Base-by-base conservation (phyloP, 2,329 filamentous ascomycete genomes). In the Whalleya microplaca region DNA sequence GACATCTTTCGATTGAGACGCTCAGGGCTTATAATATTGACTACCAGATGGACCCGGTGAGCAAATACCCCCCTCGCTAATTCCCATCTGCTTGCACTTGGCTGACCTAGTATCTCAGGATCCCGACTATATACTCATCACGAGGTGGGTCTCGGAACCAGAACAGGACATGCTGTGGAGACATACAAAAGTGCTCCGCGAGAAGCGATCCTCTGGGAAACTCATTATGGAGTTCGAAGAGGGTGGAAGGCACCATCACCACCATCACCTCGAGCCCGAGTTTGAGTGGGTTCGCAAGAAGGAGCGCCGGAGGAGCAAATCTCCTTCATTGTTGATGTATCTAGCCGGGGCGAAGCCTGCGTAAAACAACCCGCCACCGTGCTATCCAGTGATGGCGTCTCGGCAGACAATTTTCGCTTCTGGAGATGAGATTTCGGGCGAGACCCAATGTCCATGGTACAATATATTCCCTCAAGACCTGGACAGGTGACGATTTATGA, bases 101-200 rank as follows among this genome's bases (percentile, higher is more conserved):
- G 54, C 67, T 69, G 59, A 70, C 59, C 21, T 37, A 10, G 12
- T 9, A 32, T 21, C 40, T 42, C 63, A 86, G 79, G 87, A 92
- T 66, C 81, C 84, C 18, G 85, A 89, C 45, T 92, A 85, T 64
- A 78, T 92, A 53, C 73, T 93, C 56, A 89, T 92, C 74, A 90
- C 89, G 73, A 80, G 85, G 53, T 90, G 85, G 84, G 85, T 92
- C 49, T 83, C 84, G 3, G 86, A 91, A 64, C 82, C 84, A 59
- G 84, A 91, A 69, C 89, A 91, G 67, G 83, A 91, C 56, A 77
- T 85, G 54, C 81, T 92, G 47, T 93, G 90, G 81, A 81, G 84
- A 43, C 88, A 92, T 73, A 91, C 89, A 2, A 80, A 80, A 59
- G 76, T 80, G 43, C 71, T 91, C 60, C 85, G 86, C n/a, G 82